Evolutionary conservation across 2,329 filamentous ascomycete genomes (phyloP), one percentile per base, ranked within the genome.

Genomic region (Dendrostoma leiphaemia): DNA sequence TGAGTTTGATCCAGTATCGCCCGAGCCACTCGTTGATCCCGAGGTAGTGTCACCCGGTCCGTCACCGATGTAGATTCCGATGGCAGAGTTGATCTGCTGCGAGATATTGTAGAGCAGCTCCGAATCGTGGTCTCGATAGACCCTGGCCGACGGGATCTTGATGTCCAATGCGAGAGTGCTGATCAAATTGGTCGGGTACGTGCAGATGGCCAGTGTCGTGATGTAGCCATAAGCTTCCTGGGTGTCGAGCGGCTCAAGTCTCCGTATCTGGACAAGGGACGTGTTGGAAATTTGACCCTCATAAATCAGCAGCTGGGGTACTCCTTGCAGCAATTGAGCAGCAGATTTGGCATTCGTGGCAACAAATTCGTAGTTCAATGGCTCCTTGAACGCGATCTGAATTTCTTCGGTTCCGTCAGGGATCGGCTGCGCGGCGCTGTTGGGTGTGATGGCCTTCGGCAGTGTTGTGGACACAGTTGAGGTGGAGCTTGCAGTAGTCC

Each of bases 301-400:
- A 60, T 86, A 81, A 2, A 81, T 75, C 47, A 96, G 78, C 60
- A 89, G 90, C 49, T 77, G 63, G 0, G 91, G 91, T 4, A 97
- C 76, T 60, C 83, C 89, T 50, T 82, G 74, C 75, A 97, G 96
- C 64, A 99, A 90, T 71, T 97, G 93, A 35, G 84, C 84, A 5
- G 90, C 88, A 17, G 91, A 89, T 60, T 86, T 79, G 13, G 84
- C 78, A 59, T 88, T 84, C 21, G 75, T 76, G 10, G 88, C 85
- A 26, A 97, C 89, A 66, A 95, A 96, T 8, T 81, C 74, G 70
- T 94, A 99, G 74, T 95, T 93, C 62, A 96, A 80, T 1, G 83
- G 81, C 65, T 85, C 88, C 49, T 83, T 76, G 79, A 97, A 97
- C 31, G 89, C 94, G 59, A 97, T 80, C 67, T 96, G 91, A 62